phyloP scores from a whole-genome alignment of 2,329 filamentous ascomycete species.

The Penicillium sp. region DNA sequence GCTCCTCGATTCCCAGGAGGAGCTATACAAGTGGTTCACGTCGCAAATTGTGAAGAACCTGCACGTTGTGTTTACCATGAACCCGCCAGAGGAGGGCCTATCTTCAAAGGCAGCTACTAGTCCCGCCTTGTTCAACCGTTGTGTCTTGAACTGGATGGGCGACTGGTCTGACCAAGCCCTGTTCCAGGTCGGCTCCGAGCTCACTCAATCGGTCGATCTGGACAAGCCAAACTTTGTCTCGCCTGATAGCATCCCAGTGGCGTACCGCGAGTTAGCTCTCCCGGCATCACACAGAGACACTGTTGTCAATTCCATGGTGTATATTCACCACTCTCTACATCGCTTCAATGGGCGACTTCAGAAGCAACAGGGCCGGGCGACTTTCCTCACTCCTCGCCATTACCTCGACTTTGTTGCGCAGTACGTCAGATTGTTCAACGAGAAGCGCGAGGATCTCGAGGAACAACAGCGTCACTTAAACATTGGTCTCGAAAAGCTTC shows the following conservation, averaged over 20 bases:
- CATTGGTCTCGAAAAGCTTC: slow-evolving; percentile 93
- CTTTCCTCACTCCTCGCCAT: slow-evolving; percentile 91
- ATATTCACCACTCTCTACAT: slow-evolving; percentile 93
- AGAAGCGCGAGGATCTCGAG: slow-evolving; percentile 97
- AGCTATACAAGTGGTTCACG: slow-evolving; percentile 99
- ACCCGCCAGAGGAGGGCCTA: slow-evolving; percentile 90
- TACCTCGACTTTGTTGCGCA: slow-evolving; percentile 98
- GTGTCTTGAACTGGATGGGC: slow-evolving; percentile 99
- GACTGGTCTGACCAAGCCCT: slow-evolving; percentile 99
- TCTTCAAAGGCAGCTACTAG: slow-evolving; percentile 96
- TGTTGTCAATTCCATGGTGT: slow-evolving; percentile 97
- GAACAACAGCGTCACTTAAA: slow-evolving; percentile 98
- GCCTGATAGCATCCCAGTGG: slow-evolving; percentile 88
- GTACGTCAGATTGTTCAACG: slow-evolving; percentile 94
- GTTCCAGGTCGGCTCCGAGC: slow-evolving; percentile 93
- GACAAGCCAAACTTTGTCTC: slow-evolving; percentile 82
- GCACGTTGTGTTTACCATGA: slow-evolving; percentile 99
- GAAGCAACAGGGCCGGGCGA: slow-evolving; percentile 88
- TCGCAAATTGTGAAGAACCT: slow-evolving; percentile 98
- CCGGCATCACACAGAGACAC: slow-evolving; percentile 88
- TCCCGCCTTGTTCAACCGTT: slow-evolving; percentile 98
- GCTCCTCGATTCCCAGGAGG: slow-evolving; percentile 93
- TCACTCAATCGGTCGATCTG: slow-evolving; percentile 93
- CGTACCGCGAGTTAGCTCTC: slow-evolving; percentile 78
- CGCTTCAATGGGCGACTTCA: slow-evolving; percentile 82